Base-by-base conservation (phyloP, 2,329 filamentous ascomycete genomes). In the Exophiala mesophila region DNA sequence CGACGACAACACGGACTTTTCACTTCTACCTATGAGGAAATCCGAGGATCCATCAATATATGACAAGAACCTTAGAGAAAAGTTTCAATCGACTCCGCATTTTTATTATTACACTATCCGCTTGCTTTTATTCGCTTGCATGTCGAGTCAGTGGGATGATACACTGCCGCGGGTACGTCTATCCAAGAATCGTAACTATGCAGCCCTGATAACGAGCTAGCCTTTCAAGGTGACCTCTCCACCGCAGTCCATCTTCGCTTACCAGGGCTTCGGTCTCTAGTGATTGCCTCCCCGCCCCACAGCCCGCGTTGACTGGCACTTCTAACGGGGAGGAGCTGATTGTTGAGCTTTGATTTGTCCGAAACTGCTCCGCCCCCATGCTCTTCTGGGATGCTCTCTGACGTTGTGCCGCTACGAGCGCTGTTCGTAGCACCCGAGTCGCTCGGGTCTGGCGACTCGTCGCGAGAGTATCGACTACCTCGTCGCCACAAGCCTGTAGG, bases 201-300 rank as follows among this genome's bases (percentile, higher is more conserved):
- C n/a, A n/a, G n/a, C n/a, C n/a, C n/a, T n/a, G n/a, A n/a, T n/a
- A n/a, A n/a, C n/a, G n/a, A n/a, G n/a, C n/a, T n/a, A n/a, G n/a
- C n/a, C n/a, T n/a, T n/a, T 45, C 39, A 50, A 33, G 41, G 48
- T 10, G 45, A 46, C 28, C 45, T 36, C 31, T 53, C 50, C 5
- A 48, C 45, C 6, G 50, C 50, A 7, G 50, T 53, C 50, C 50
- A 53, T 20, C 50, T 39, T 36, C 50, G 36, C 32, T 51, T 51
- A 4, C 50, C 50, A 16, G 50, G 50, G 37, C 47, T 53, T 36
- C 38, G 46, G 8, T 44, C 45, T 29, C 44, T 35, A 6, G 30
- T 42, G 24, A 45, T 40, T 5, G 45, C 40, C 19, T 48, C 41
- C 18, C 42, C 43, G 17, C 49, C 52, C 53, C 53, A 56, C 19